phyloP scores from a whole-genome alignment of 331 rosid genomes.

The Malus hybrid region DNA sequence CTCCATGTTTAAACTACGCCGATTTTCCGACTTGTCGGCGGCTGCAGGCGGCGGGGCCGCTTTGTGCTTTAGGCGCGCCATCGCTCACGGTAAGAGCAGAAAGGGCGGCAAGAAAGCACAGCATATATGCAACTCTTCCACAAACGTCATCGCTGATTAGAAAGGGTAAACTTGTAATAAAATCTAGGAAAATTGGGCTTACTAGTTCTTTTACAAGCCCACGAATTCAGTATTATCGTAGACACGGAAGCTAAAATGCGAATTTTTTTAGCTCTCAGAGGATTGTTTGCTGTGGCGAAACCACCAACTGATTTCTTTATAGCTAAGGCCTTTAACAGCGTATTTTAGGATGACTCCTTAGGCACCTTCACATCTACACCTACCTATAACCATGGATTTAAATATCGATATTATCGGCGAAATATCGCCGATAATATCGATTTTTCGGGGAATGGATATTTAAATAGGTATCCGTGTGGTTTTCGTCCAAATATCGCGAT shows the following conservation, averaged over 20 bases:
- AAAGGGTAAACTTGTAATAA: not conserved
- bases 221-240: too few species aligned
- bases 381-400: too few species aligned
- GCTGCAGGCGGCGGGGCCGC: slow-evolving; percentile 5
- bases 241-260: too few species aligned
- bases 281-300: too few species aligned
- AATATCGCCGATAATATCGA: too few species aligned
- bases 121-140: not conserved
- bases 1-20: slow-evolving; percentile 41
- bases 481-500: too few species aligned
- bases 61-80: slow-evolving; percentile 22
- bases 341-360: fast-evolving
- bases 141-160: not conserved
- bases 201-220: too few species aligned
- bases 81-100: not conserved
- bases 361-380: too few species aligned
- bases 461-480: too few species aligned
- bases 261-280: too few species aligned
- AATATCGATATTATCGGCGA: too few species aligned
- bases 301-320: fast-evolving
- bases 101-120: not conserved
- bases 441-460: too few species aligned
- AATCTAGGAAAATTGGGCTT: not conserved
- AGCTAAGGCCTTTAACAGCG: fast-evolving
- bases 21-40: slow-evolving; percentile 11